phyloP scores from a whole-genome alignment of 495 filamentous ascomycete genomes.

The Aspergillus mulundensis region DNA sequence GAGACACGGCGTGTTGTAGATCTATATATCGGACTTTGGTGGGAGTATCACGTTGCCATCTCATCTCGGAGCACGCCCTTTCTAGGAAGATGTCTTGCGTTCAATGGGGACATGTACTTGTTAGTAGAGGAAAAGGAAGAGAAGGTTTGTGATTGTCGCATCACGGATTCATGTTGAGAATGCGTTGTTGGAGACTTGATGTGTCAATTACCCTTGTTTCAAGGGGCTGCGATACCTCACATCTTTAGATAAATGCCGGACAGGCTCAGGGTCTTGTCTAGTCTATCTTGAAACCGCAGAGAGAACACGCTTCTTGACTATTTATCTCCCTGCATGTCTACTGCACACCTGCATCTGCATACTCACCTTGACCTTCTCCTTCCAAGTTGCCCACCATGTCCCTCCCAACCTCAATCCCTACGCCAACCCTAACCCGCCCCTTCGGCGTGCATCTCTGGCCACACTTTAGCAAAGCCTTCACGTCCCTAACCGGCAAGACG shows the following conservation, averaged over 20 bases:
- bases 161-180: background rate
- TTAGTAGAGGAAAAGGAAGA: no score
- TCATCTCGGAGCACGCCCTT: background rate
- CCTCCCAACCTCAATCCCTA: slow-evolving; percentile 73
- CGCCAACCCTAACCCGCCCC: slow-evolving; percentile 82
- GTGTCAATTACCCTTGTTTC: background rate
- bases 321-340: background rate
- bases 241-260: background rate
- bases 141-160: background rate
- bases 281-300: background rate
- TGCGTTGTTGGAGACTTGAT: background rate
- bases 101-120: no score
- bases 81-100: background rate
- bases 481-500: slow-evolving; percentile 61
- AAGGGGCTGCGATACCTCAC: background rate
- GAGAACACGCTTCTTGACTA: background rate
- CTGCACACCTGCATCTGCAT: background rate
- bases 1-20: background rate
- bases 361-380: background rate
- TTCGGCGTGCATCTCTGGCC: slow-evolving; percentile 94
- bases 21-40: background rate
- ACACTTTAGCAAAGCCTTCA: slow-evolving; percentile 82
- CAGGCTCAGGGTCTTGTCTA: background rate
- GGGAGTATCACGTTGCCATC: background rate
- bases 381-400: slow-evolving; percentile 42